Evolutionary conservation across 2,329 filamentous ascomycete species (phyloP), one percentile per base, ranked within the genome.

Genomic region (Penicillium verrucosum): DNA sequence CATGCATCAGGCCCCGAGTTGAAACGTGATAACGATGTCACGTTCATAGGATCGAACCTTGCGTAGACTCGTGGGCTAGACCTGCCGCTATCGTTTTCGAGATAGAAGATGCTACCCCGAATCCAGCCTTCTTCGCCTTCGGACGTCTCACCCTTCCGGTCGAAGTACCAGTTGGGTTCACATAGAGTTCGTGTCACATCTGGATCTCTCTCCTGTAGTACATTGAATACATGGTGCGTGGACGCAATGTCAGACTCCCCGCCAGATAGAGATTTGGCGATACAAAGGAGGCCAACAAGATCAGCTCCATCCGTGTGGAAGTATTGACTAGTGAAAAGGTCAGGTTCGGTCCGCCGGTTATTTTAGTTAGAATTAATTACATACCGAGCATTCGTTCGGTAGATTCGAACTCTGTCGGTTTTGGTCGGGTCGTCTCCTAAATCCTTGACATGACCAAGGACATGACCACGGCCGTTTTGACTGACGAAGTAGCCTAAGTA

Each of bases 371-470:
- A 9, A 36, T 16, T 16, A 36, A 16, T n/a, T 6, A 38, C 11
- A 30, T 73, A 79, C 68, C 84, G 80, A 51, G 89, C 90, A 61
- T 90, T 89, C 1, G 90, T 95, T 63, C 90, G 83, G 78, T 95
- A 95, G 75, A 95, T 95, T 64, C 90, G 86, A 57, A 94, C 89
- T 65, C 86, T 87, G 77, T 94, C 88, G 65, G 90, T 93, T 74
- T 90, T 86, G 5, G 81, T 84, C 40, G 87, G 81, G 72, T 93
- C 89, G 64, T 92, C 90, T 48, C 89, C 89, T 5, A 92, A 81
- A 73, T 94, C 90, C 75, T 94, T 92, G 67, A 94, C 90, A 73
- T 95, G 90, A 6, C 90, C 90, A 2, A 94, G 82, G 18, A 94
- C 88, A 75, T 94, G 90, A 36, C 90, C 90, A 23, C 84, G 83